These are phyloP conservation scores for Gelatoporia subvermispora DNA, from an alignment of 768 basidiomycete genomes.

Conservation along the genomic window DNA sequence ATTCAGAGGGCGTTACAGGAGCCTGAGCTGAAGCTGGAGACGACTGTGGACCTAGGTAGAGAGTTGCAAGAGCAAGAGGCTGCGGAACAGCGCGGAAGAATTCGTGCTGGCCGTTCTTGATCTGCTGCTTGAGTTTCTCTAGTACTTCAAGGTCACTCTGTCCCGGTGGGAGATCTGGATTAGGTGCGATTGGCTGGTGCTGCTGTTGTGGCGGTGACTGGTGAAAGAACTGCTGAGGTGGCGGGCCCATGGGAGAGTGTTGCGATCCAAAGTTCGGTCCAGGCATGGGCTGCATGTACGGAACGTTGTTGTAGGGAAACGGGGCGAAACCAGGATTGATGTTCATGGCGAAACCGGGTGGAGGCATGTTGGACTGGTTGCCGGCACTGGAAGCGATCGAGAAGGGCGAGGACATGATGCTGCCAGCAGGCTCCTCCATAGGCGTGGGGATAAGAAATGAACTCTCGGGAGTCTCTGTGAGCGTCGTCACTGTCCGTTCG, in stretches of 20 bases:
- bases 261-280: conserved; percentile 20
- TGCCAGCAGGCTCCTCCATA: conserved; percentile 41
- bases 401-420: conserved; percentile 34
- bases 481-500: conserved; percentile 65
- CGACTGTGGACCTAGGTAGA: conserved; percentile 54
- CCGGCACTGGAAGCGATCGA: conserved; percentile 30
- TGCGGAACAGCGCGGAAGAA: conserved; percentile 63
- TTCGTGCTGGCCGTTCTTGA: conserved; percentile 70
- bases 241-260: conserved; percentile 14
- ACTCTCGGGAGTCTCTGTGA: conserved; percentile 54
- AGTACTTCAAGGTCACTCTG: conserved; percentile 69
- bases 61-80: conserved; percentile 55
- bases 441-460: conserved; percentile 47
- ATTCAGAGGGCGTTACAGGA: conserved; percentile 27
- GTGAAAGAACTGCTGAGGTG: conserved; percentile 19
- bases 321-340: conserved; percentile 25
- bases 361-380: conserved; percentile 23
- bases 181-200: conserved; percentile 6
- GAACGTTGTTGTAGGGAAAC: conserved; percentile 32
- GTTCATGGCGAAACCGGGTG: conserved; percentile 29
- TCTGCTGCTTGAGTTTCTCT: conserved; percentile 68
- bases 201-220: conserved; percentile 10
- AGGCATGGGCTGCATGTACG: conserved; percentile 26
- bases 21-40: conserved; percentile 23
- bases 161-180: conserved; percentile 39